Base-by-base conservation (phyloP, 768 basidiomycete genomes). In the Lentinula sp. region DNA sequence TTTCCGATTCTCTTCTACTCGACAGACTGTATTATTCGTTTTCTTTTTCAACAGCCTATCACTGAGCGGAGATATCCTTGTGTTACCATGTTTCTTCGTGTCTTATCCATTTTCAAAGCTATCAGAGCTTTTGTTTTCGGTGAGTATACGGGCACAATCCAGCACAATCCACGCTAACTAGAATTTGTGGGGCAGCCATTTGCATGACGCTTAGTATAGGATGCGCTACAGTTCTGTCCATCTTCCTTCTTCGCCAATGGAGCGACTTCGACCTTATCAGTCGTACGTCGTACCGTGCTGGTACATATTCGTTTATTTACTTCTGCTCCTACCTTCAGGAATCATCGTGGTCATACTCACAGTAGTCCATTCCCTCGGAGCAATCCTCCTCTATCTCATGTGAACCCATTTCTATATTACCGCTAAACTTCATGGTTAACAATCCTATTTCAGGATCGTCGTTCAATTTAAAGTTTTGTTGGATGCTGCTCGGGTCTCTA, bases 381-480 rank as follows among this genome's bases (percentile, higher is more conserved):
- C 73, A 7, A 67, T 77, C 46, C 60, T 76, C 23, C 61, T 74
- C 28, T 77, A 76, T 58, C 66, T 77, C 54, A 76, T 78, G 77
- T 76, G 56, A 62, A 67, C 57, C 31, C 6, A 23, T 6, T 18
- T 34, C 32, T n/a, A 34, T n/a, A 46, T 23, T 39, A 49, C 23
- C 16, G 50, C 18, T 13, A 57, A 40, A 48, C 31, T 23, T 28
- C 37, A 45, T 18, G 21, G 8, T 23, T 23, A 53, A 32, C 10
- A 21, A 16, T 11, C 13, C 11, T 31, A 31, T 48, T 10, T 7
- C 56, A 78, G 76, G 77, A 72, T 75, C 23, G 74, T 77, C 40
- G 72, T 76, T 42, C 71, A 67, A 52, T 77, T 76, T 63, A 70
- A 67, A n/a, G 65, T 75, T 28, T 74, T 73, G 74, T 65, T 74